Evolutionary conservation across 257 asterid genomes (phyloP).

Genomic region (Nicotiana tabacum): DNA sequence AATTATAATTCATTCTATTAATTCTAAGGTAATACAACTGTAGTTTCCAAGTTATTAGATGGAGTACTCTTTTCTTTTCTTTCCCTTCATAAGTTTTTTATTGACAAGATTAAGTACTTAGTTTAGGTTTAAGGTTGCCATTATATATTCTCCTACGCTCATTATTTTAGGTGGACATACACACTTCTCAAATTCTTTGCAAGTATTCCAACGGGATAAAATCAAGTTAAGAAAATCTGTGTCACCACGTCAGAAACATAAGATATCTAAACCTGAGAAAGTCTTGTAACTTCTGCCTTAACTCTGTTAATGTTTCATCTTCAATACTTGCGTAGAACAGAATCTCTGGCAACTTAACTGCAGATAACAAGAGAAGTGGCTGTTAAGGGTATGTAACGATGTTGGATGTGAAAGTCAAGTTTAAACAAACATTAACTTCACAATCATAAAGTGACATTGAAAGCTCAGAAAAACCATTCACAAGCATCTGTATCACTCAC

Average conservation of each 20-base stretch:
- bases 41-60: neutral
- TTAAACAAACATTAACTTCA: neutral
- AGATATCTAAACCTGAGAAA: slow-evolving; percentile 45
- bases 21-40: neutral
- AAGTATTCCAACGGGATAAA: neutral
- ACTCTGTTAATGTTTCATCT: slow-evolving; percentile 34
- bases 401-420: neutral
- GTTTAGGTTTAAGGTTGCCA: neutral
- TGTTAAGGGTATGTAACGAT: slow-evolving; percentile 4
- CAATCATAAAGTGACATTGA: neutral
- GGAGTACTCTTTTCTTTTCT: neutral
- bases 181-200: neutral
- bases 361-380: slow-evolving; percentile 16
- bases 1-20: neutral
- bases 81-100: neutral
- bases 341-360: slow-evolving; percentile 76
- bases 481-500: neutral
- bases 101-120: neutral
- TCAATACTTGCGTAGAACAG: slow-evolving; percentile 40
- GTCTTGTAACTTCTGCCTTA: slow-evolving; percentile 46
- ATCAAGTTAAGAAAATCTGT: neutral
- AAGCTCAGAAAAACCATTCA: neutral
- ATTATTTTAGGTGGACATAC: neutral
- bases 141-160: neutral
- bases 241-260: neutral